These are phyloP conservation scores for Phytophthora fragariae DNA, from an alignment of 352 stramenopile genomes.

Conservation along the genomic window DNA sequence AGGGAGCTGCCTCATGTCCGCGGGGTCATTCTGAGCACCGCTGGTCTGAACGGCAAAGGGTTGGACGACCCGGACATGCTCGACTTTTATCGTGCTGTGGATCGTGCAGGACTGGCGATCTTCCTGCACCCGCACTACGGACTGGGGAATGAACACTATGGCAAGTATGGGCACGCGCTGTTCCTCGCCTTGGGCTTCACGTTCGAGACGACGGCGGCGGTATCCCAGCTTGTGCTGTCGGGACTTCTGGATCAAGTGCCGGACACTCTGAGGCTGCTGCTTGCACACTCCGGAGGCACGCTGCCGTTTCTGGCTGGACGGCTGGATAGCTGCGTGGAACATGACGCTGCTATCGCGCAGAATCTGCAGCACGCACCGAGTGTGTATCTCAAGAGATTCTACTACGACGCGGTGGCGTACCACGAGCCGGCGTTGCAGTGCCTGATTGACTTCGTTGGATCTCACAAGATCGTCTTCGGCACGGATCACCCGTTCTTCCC, in stretches of 20 bases:
- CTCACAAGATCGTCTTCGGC: conserved; percentile 65
- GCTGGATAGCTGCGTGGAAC: conserved; percentile 67
- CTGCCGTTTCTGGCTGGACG: conserved; percentile 68
- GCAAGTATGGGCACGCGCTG: conserved; percentile 62
- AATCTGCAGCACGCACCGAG: conserved; percentile 54
- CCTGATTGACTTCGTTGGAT: conserved; percentile 61
- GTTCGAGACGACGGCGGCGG: conserved; percentile 72
- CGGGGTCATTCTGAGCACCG: conserved; percentile 65
- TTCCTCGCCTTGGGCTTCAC: conserved; percentile 72
- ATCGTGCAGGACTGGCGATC: conserved; percentile 51
- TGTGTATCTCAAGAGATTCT: conserved; percentile 66
- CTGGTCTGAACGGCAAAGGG: conserved; percentile 61
- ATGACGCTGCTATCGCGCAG: conserved; percentile 52
- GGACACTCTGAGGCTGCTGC: conserved; percentile 48
- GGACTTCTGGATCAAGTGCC: conserved; percentile 61
- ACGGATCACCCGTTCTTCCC: conserved; percentile 80
- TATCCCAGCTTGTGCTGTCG: conserved; percentile 67
- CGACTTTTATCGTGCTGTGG: conserved; percentile 56
- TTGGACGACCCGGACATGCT: conserved; percentile 67
- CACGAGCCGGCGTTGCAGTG: conserved; percentile 59
- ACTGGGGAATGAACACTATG: conserved; percentile 67
- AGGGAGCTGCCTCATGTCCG: conserved; percentile 44
- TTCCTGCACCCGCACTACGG: conserved; percentile 80
- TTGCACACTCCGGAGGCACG: conserved; percentile 70
- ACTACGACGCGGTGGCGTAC: conserved; percentile 72